Conservation (phyloP, 495 filamentous ascomycete genomes). For the Cenococcum geophilum region DNA sequence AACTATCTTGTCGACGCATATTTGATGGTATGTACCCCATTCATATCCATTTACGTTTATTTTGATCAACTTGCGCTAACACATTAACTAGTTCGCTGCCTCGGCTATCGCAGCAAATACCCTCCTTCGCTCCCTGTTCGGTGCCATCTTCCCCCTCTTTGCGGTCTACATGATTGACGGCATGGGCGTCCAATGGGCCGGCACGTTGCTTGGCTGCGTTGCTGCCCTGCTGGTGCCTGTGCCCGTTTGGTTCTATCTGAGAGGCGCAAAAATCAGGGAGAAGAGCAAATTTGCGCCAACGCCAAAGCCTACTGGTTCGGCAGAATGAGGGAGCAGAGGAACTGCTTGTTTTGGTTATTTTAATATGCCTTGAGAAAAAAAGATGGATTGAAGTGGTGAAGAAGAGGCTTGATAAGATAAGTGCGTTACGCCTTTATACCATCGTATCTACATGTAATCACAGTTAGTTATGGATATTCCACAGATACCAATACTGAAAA, state of each 20-base stretch:
- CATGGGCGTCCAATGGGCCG: conserved; percentile 71
- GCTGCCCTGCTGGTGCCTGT: conserved; percentile 65
- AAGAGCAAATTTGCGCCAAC: conserved; percentile 66
- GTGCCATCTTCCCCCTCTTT: conserved; percentile 79
- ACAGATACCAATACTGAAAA: too few relatives aligned
- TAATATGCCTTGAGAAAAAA: neutral
- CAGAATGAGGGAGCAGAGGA: conserved; percentile 3
- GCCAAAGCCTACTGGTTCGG: conserved; percentile 7
- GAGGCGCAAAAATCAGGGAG: conserved; percentile 57
- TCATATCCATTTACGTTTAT: neutral
- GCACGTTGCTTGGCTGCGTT: conserved; percentile 69
- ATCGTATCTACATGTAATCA: too few relatives aligned
- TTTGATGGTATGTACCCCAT: conserved; percentile 58
- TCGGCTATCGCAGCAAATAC: conserved; percentile 88
- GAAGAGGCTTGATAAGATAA: too few relatives aligned
- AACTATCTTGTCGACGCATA: conserved; percentile 89
- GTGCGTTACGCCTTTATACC: too few relatives aligned
- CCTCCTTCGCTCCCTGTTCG: conserved; percentile 71
- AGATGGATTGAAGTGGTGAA: neutral
- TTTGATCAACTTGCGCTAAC: neutral
- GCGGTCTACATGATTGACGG: conserved; percentile 70
- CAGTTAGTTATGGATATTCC: too few relatives aligned
- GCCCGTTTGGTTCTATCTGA: conserved; percentile 60
- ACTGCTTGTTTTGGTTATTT: neutral
- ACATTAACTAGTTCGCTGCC: conserved; percentile 48